A percentile compares a stretch with the other conserved stretches of the same genome.
These are phyloP conservation scores for Talaromyces sp. DNA, from an alignment of 2,329 filamentous ascomycete species.

Conservation along the genomic window DNA sequence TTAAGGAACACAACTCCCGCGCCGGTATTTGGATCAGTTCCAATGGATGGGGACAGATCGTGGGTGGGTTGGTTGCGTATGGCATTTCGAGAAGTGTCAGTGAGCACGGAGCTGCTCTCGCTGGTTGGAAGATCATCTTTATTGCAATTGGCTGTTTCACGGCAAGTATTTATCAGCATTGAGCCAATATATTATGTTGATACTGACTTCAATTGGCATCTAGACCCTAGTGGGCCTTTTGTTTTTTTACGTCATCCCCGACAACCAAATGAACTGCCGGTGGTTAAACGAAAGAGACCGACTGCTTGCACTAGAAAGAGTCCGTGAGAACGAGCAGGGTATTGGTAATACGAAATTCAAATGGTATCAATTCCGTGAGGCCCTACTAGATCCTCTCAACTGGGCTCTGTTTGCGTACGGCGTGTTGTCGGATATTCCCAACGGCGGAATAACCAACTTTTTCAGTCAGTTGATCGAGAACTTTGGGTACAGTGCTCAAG, in stretches of 20 bases:
- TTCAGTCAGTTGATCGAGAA: slow-evolving; percentile 8
- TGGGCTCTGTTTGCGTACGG: slow-evolving; percentile 10
- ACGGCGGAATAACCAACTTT: slow-evolving; percentile 14
- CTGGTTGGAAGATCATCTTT: slow-evolving; percentile 54
- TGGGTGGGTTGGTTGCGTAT: neutral
- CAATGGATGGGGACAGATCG: slow-evolving; percentile 2
- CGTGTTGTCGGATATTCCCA: slow-evolving; percentile 14
- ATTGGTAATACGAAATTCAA: slow-evolving; percentile 42
- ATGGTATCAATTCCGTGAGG: slow-evolving; percentile 38
- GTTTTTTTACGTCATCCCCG: slow-evolving; percentile 46
- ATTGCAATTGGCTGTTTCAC: slow-evolving; percentile 47
- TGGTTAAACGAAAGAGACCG: slow-evolving; percentile 59
- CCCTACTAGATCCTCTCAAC: slow-evolving; percentile 29
- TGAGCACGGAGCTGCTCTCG: neutral
- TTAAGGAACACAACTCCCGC: neutral
- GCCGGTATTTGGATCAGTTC: neutral
- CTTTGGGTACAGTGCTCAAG: slow-evolving; percentile 7
- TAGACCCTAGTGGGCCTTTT: slow-evolving; percentile 30
- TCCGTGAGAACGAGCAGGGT: slow-evolving; percentile 45
- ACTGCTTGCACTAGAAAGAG: slow-evolving; percentile 44
- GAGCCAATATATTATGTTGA: neutral
- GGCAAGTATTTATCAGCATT: slow-evolving; percentile 12
- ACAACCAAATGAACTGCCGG: slow-evolving; percentile 51
- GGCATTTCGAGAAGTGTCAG: neutral
- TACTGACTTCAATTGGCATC: neutral